Conservation (phyloP, 208 protist species). For the Porcisia deanei region DNA sequence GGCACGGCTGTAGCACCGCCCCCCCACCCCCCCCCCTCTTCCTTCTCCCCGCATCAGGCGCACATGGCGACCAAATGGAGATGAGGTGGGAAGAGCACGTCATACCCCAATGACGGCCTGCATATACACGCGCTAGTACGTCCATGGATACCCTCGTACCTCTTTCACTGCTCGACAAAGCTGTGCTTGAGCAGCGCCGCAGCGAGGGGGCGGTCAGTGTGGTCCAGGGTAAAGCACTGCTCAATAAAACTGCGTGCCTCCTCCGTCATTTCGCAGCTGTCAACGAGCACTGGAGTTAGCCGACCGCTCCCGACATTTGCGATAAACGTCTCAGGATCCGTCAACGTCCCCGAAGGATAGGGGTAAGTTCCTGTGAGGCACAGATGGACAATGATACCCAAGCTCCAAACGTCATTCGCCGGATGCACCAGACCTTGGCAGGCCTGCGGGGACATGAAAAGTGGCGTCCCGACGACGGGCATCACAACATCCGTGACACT, state of each 20-base stretch:
- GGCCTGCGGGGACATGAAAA: conserved; percentile 85
- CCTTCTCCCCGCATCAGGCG: too few species aligned
- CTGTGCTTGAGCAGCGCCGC: conserved; percentile 47
- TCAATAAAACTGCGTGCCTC: conserved; percentile 45
- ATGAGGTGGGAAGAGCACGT: too few species aligned
- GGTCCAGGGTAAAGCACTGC: conserved; percentile 37
- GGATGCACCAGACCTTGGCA: conserved; percentile 56
- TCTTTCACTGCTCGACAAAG: conserved; percentile 31
- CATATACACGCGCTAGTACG: too few species aligned
- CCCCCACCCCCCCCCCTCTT: too few species aligned
- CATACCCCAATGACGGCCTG: too few species aligned
- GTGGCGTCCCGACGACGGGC: conserved; percentile 59
- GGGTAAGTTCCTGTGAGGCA: conserved; percentile 68
- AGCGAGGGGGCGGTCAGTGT: conserved; percentile 37
- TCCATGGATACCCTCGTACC: neutral
- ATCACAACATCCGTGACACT: neutral
- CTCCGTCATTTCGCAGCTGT: conserved; percentile 19
- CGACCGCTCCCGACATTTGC: conserved; percentile 29
- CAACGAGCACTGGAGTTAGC: conserved; percentile 32
- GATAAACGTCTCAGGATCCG: conserved; percentile 47
- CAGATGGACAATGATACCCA: conserved; percentile 72
- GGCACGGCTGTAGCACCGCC: too few species aligned
- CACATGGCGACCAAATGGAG: too few species aligned
- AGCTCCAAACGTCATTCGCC: conserved; percentile 79
- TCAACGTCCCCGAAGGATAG: conserved; percentile 42